Evolutionary conservation across 345 rosid species (phyloP), one percentile per base, ranked within the genome.

Genomic region (Fremontodendron californicum): DNA sequence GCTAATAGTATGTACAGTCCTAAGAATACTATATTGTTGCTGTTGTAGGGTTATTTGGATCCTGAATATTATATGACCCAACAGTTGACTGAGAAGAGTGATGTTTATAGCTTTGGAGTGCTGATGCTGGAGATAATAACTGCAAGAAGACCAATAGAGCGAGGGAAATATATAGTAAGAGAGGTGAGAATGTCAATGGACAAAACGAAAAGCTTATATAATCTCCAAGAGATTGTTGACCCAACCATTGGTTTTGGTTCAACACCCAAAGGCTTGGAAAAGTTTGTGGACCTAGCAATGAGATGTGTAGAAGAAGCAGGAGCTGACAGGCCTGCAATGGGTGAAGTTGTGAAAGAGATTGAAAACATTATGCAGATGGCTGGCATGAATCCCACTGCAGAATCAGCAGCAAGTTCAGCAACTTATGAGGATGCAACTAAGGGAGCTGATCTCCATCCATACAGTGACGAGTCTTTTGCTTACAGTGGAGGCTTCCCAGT

Each of bases 61-160:
- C 73, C 73, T 27, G 73, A 69, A 82, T 94, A 96, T 66, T 96
- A 91, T 87, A 91, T 92, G 96, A 96, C 97, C 1, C 92, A 92
- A 67, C 96, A 89, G 63, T 76, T 96, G 81, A 96, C 97, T 0
- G 99, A 87, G 76, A 96, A 96, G 89, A 94, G 97, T 10, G 99
- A 94, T 74, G 99, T 96, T 23, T 96, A 94, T 27, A 89, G 99
- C 70, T 96, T 90, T 69, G 99, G 99, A 70, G 93, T 96, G 62
- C 83, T 92, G 52, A 78, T 94, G 92, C 76, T 96, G 71, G 98
- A 96, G 82, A 77, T 96, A 43, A 18, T 91, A 71, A 87, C 97
- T 0, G 97, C 89, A 52, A 89, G 83, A 88, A 89, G 75, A 83
- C 97, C 99, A 0, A 88, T 94, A 73, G 91, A 96, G 80, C 82